Conservation (phyloP, 768 basidiomycete genomes). For the Suillus ampliporus region DNA sequence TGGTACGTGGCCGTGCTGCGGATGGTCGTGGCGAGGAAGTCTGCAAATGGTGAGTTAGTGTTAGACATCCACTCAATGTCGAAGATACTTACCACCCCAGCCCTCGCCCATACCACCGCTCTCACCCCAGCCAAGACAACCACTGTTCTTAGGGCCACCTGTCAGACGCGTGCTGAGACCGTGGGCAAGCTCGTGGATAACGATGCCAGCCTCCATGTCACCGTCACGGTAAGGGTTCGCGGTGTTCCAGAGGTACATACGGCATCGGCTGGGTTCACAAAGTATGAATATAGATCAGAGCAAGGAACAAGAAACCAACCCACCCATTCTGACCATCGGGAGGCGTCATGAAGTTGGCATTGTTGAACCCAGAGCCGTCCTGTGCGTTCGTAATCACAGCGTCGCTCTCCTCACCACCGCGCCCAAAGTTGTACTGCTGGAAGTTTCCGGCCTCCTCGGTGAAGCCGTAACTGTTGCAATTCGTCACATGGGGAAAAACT, state of each 20-base stretch:
- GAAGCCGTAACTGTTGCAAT: conserved; percentile 76
- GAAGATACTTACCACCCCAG: conserved; percentile 70
- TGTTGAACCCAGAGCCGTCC: conserved; percentile 92
- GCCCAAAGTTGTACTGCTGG: conserved; percentile 96
- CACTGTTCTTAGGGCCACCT: conserved; percentile 91
- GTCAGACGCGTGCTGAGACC: conserved; percentile 94
- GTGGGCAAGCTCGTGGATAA: conserved; percentile 89
- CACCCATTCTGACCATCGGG: conserved; percentile 82
- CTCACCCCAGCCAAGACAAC: conserved; percentile 96
- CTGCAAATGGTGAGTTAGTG: conserved; percentile 33
- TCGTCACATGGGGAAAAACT: conserved; percentile 1
- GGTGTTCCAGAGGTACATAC: conserved; percentile 97
- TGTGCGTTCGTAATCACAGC: conserved; percentile 95
- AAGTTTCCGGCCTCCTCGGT: conserved; percentile 93
- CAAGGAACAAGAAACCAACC: conserved; percentile 13
- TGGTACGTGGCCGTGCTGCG: conserved; percentile 74
- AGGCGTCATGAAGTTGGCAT: conserved; percentile 90
- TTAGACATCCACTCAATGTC: not conserved
- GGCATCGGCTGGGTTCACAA: conserved; percentile 58
- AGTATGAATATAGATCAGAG: not conserved
- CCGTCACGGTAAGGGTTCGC: conserved; percentile 91
- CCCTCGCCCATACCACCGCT: conserved; percentile 98
- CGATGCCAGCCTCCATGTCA: conserved; percentile 95
- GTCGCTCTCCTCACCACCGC: conserved; percentile 86
- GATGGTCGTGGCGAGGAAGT: conserved; percentile 88